Evolutionary conservation across 352 stramenopile genomes (phyloP).

Genomic region (Phytophthora fragariae): DNA sequence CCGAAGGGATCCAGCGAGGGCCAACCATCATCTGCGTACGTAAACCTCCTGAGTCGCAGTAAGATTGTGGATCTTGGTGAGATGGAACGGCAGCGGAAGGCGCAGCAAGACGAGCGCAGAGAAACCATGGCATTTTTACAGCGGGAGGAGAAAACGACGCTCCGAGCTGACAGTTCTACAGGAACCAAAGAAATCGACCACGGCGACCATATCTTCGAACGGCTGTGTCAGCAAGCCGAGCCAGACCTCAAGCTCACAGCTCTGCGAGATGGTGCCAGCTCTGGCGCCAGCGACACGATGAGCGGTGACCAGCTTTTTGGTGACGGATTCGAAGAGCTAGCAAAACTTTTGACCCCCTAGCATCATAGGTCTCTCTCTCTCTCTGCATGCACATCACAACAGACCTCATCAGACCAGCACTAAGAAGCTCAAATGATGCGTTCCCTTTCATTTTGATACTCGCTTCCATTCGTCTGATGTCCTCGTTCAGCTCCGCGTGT

Average conservation of each 20-base stretch:
- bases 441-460: conserved; percentile 21
- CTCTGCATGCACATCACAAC: no score
- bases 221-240: conserved; percentile 82
- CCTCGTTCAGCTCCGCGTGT: conserved; percentile 41
- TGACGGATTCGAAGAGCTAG: conserved; percentile 57
- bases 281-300: conserved; percentile 15
- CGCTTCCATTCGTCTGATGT: neutral
- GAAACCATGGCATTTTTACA: conserved; percentile 42
- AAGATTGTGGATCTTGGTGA: conserved; percentile 81
- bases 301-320: conserved; percentile 52
- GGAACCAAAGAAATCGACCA: conserved; percentile 52
- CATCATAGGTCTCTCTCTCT: neutral
- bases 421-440: conserved; percentile 6
- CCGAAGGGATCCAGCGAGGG: conserved; percentile 77
- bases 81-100: conserved; percentile 47
- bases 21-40: conserved; percentile 68
- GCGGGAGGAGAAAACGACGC: conserved; percentile 10
- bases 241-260: conserved; percentile 60
- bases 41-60: conserved; percentile 81
- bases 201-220: conserved; percentile 80
- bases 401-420: conserved; percentile 2
- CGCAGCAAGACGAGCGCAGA: conserved; percentile 40
- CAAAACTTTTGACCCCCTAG: conserved; percentile 55
- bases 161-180: conserved; percentile 3
- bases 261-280: neutral